phyloP scores from a whole-genome alignment of 208 protist genomes.

The Leishmania martiniquensis region DNA sequence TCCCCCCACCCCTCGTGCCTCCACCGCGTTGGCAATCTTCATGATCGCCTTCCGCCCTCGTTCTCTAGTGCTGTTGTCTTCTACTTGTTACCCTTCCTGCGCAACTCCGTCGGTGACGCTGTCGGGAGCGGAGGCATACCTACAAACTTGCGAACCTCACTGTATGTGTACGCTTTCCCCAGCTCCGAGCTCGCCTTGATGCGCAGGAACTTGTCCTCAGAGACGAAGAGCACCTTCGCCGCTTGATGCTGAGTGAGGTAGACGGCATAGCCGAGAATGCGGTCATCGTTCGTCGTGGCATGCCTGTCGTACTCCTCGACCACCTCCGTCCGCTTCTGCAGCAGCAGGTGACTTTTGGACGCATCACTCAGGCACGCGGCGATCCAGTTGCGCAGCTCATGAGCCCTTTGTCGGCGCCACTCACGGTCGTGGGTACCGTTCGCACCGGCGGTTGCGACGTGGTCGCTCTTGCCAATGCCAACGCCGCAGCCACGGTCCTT shows the following conservation, averaged over 20 bases:
- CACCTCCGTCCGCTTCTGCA: slow-evolving; percentile 76
- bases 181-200: slow-evolving; percentile 80
- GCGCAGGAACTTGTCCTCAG: slow-evolving; percentile 80
- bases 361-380: slow-evolving; percentile 16
- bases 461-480: neutral
- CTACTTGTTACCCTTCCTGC: neutral
- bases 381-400: slow-evolving; percentile 75
- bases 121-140: slow-evolving; percentile 27
- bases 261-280: slow-evolving; percentile 84
- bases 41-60: neutral
- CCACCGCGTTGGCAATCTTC: neutral
- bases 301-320: slow-evolving; percentile 54
- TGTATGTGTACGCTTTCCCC: slow-evolving; percentile 49
- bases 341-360: slow-evolving; percentile 26
- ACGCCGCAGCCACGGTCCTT: slow-evolving; percentile 30
- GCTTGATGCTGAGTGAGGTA: slow-evolving; percentile 46
- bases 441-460: slow-evolving; percentile 11
- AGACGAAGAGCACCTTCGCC: slow-evolving; percentile 65
- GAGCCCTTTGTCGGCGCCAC: slow-evolving; percentile 32
- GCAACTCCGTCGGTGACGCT: neutral
- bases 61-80: neutral
- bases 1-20: neutral
- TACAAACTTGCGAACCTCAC: slow-evolving; percentile 40
- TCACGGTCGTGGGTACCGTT: slow-evolving; percentile 23
- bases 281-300: slow-evolving; percentile 69